Base-by-base conservation (phyloP, 164 flowering plant genomes). In the Dillenia turbinata region DNA sequence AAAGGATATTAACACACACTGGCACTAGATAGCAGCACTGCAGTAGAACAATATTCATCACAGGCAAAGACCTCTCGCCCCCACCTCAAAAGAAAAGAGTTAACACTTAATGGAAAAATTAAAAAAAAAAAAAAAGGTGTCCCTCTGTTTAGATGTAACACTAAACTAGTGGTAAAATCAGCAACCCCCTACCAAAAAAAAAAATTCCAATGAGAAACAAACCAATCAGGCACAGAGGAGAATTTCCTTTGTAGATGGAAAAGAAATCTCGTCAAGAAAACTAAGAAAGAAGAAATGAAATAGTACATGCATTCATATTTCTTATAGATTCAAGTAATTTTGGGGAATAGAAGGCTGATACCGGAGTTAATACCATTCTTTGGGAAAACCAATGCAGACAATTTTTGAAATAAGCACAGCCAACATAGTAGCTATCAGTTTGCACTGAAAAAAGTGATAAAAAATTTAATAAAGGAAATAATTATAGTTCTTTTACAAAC, bases 331-430 rank as follows among this genome's bases (percentile, higher is more conserved):
- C n/a, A 56, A 51, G 43, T 12, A 48, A 15, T 19, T 9, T 46
- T 14, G 19, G 44, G 33, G 44, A 57, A 59, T 19, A 44, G 52
- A 55, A 47, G 24, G 49, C 64, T 59, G 44, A 40, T 14, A 46
- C 10, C 5, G 0, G 43, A 60, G 12, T 3, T 19, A n/a, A 49
- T 86, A 90, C 98, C 98, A 94, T 63, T 94, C 98, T 71, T 78
- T 91, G 24, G 98, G 97, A 78, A 91, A 94, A 75, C 91, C 97
- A 52, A 91, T 73, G n/a, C 97, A 92, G 71, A 97, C 98, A 73
- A 94, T 89, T 71, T 94, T 94, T 46, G 98, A 94, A 61, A 91
- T 75, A 59, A 89, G 79, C 44, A 94, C 92, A 61, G 97, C 92
- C 82, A 91, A 65, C 76, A 83, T 82, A 54, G 72, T 72, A 70